Base-by-base conservation (phyloP, 2,329 filamentous ascomycete species). In the Calonectria naviculata region DNA sequence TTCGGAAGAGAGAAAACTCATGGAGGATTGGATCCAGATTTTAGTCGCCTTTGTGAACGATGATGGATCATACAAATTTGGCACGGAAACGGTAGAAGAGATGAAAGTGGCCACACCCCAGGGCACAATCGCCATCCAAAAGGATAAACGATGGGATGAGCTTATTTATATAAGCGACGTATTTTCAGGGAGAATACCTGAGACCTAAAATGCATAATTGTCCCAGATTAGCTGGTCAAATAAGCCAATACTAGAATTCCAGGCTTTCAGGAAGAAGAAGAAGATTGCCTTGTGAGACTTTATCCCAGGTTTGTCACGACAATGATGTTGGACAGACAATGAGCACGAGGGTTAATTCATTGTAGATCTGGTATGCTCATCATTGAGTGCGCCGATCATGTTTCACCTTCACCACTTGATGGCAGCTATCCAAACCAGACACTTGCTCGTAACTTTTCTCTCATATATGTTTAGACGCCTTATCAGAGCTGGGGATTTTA, bases 21-120 rank as follows among this genome's bases (percentile, higher is more conserved):
- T 85, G 83, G 70, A 81, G 13, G 76, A 80, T 15, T 85, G 83
- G 84, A 81, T 85, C 6, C 36, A 75, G 2, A 80, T 82, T 15
- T 68, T 86, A 1, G 77, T 81, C 6, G 82, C 82, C 0, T 85
- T 86, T 61, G 82, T 85, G 1, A 79, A 81, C 13, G 73, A 80
- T 10, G 75, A 81, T 24, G 46, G 73, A 3, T 71, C 46, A 0
- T 83, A 80, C 49, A 65, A 73, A 2, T 83, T 82, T 62, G 83
- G 83, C 0, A 85, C 84, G 1, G 75, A 67, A 6, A 65, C 72
- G 0, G 75, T 80, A 5, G 79, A 83, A 12, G 78, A 85, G 17
- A 79, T 83, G 56, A 84, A 82, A 65, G 80, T 84, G 0, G 77
- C 77, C 17, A 84, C 82, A 1, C 74, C 80, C 0, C 73, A 81